phyloP scores from a whole-genome alignment of 1,284 basidiomycete genomes.

The Leccinum fuscescens region DNA sequence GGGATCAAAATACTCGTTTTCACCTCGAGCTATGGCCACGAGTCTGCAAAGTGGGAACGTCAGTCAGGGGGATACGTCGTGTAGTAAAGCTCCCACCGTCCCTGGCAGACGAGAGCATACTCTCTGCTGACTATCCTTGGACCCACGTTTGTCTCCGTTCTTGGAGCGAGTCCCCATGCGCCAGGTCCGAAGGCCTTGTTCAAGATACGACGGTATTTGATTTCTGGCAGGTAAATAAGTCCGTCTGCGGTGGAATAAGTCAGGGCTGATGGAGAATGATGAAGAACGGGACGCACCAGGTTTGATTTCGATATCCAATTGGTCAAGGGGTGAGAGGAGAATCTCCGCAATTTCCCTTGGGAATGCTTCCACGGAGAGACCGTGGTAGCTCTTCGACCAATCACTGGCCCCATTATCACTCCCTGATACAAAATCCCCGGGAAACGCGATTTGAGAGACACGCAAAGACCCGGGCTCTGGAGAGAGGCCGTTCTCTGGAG shows the following conservation, averaged over 20 bases:
- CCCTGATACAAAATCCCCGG: slow-evolving; percentile 28
- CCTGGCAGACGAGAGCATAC: slow-evolving; percentile 92
- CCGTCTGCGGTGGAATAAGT: slow-evolving; percentile 60
- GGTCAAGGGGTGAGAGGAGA: slow-evolving; percentile 74
- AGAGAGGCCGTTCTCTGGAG: slow-evolving; percentile 11
- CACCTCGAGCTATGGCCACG: slow-evolving; percentile 89
- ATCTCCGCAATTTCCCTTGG: slow-evolving; percentile 71
- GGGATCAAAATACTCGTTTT: slow-evolving; percentile 96
- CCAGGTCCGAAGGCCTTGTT: slow-evolving; percentile 97
- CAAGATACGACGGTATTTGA: slow-evolving; percentile 93
- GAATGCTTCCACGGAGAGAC: slow-evolving; percentile 81
- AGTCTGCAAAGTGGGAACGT: slow-evolving; percentile 50
- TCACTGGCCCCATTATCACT: slow-evolving; percentile 46
- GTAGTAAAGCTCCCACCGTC: slow-evolving; percentile 55
- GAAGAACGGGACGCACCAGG: slow-evolving; percentile 58
- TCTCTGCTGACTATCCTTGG: slow-evolving; percentile 89
- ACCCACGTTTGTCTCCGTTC: slow-evolving; percentile 89
- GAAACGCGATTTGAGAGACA: slow-evolving; percentile 25
- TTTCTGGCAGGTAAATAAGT: slow-evolving; percentile 93
- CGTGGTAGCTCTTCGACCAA: slow-evolving; percentile 89
- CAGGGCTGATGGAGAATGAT: not conserved
- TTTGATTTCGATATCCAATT: slow-evolving; percentile 88
- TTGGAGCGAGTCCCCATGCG: slow-evolving; percentile 94
- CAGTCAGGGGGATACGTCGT: not conserved
- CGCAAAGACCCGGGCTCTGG: slow-evolving; percentile 12